phyloP scores from a whole-genome alignment of 352 stramenopile species.

The Phytopythium litorale region DNA sequence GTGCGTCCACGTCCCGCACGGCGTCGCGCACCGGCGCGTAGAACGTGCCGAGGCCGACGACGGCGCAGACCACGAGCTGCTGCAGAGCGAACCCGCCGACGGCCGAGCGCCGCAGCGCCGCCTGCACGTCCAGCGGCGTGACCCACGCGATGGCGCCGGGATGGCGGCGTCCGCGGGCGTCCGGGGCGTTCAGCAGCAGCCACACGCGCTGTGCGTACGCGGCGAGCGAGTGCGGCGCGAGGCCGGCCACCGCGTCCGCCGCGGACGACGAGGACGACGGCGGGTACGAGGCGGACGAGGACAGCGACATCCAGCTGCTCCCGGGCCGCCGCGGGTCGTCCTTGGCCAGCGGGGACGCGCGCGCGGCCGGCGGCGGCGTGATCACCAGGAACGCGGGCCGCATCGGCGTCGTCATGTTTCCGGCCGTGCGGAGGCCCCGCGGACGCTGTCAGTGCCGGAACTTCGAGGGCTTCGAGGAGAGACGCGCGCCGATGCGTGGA shows the following conservation, averaged over 20 bases:
- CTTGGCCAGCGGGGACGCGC: neutral
- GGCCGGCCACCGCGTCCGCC: neutral
- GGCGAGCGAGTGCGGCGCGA: constrained; percentile 6
- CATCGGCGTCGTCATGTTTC: neutral
- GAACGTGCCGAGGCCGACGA: constrained; percentile 3
- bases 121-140: neutral
- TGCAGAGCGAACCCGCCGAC: constrained; percentile 7
- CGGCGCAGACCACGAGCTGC: constrained; percentile 2
- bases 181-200: neutral
- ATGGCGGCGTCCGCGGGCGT: neutral
- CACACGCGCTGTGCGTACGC: constrained; percentile 4
- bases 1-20: neutral
- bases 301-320: constrained; percentile 1
- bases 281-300: constrained; percentile 1
- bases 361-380: constrained; percentile 3
- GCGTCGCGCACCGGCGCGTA: neutral
- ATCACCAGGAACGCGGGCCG: constrained; percentile 3
- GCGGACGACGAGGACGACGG: neutral
- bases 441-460: neutral
- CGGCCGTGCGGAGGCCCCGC: neutral
- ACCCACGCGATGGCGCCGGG: neutral
- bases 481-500: neutral
- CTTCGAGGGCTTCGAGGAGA: neutral
- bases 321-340: neutral
- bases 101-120: constrained; percentile 1